Evolutionary conservation across 306 rosid species (phyloP), one percentile per base, ranked within the genome.

Genomic region (Trifolium dubium): DNA sequence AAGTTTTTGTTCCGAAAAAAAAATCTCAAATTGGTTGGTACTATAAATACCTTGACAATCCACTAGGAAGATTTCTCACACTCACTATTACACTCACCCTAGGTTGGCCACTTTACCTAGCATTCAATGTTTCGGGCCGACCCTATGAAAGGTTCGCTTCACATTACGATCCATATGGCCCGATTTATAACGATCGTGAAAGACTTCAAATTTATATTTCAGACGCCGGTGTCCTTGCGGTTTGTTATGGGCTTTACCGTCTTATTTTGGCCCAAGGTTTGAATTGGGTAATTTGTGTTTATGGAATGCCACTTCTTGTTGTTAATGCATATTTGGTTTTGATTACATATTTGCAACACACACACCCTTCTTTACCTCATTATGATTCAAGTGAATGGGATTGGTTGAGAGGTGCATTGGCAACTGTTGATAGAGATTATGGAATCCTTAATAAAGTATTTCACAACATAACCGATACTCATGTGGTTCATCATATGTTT

Each of bases 41-140:
- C 67, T 73, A 88, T 4, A 80, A 78, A 65, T 92, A 86, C 81
- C 87, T 90, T 1, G 86, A 88, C 86, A 92, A 90, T 83, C 92
- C 93, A 3, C 68, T 56, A 0, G 94, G 94, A 32, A 78, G 98
- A 37, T 46, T 86, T 46, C 2, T 87, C 54, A 76, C 86, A 0
- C 83, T 92, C 11, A 0, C 11, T 6, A 0, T 87, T 6, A 86
- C 86, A 4, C 83, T 92, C 12, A 83, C 79, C 10, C 83, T 92
- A 0, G 96, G 94, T 40, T 92, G 96, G 96, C 98, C 98, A 2
- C 73, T 92, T 6, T 92, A 92, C 80, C 66, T 92, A 0, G 79
- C 89, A 12, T 88, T 92, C 76, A 92, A 92, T 2, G 89, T 92
- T 51, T 88, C 94, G 0, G 96, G 98, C 53, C 66, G 96, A 37